These are phyloP conservation scores for Fusarium compactum DNA, from an alignment of 2,329 filamentous ascomycete genomes.

Conservation along the genomic window DNA sequence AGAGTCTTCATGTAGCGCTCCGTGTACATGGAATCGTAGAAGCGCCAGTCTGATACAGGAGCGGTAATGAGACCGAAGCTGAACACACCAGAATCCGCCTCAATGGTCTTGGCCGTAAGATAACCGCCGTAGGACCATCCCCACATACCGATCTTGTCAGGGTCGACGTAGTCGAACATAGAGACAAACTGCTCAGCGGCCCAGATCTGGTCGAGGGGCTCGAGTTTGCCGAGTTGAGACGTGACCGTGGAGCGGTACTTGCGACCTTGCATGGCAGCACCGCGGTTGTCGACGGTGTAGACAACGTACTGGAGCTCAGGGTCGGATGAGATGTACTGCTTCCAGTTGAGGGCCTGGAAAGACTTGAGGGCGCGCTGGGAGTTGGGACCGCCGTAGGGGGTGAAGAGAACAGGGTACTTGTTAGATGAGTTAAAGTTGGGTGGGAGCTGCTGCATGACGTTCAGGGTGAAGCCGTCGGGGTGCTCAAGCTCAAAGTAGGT, in stretches of 20 bases:
- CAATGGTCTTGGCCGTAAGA: slow-evolving; percentile 73
- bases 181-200: slow-evolving; percentile 68
- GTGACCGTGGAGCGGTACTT: slow-evolving; percentile 70
- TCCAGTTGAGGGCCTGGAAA: slow-evolving; percentile 68
- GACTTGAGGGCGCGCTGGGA: slow-evolving; percentile 71
- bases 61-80: slow-evolving; percentile 73
- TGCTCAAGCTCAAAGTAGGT: slow-evolving; percentile 73
- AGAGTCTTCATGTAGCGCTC: slow-evolving; percentile 79
- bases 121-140: slow-evolving; percentile 79
- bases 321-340: slow-evolving; percentile 73
- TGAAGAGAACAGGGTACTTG: slow-evolving; percentile 75
- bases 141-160: slow-evolving; percentile 72
- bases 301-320: slow-evolving; percentile 75
- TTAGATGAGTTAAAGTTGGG: slow-evolving; percentile 71
- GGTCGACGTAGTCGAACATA: slow-evolving; percentile 66
- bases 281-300: slow-evolving; percentile 76
- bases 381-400: slow-evolving; percentile 75
- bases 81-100: slow-evolving; percentile 70
- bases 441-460: slow-evolving; percentile 74
- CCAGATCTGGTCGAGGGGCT: slow-evolving; percentile 76
- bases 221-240: slow-evolving; percentile 70
- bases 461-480: slow-evolving; percentile 70
- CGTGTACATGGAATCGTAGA: slow-evolving; percentile 79
- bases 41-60: slow-evolving; percentile 75
- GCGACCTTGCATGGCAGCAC: slow-evolving; percentile 73